Percentiles rank a stretch among this genome's conserved stretches.
Conservation (phyloP, 805 yeast species). For the Starmerella potacharoeniae region DNA sequence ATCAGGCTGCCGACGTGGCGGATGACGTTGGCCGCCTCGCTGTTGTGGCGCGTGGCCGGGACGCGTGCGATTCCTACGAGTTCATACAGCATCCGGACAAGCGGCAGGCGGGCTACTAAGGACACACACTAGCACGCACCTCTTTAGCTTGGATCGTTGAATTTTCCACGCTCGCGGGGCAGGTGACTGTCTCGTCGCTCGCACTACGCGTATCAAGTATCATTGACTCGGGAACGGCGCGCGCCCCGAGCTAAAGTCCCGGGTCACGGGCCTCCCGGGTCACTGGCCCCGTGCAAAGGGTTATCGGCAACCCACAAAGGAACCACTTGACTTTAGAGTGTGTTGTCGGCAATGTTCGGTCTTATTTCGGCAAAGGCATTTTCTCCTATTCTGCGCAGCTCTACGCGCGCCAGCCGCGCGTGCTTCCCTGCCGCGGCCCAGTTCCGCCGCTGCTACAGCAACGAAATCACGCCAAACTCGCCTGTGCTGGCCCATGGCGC, state of each 20-base stretch:
- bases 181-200: neutral
- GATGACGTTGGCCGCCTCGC: constrained; percentile 55
- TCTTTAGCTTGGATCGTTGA: neutral
- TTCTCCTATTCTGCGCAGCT: neutral
- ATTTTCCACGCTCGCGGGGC: neutral
- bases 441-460: constrained; percentile 23
- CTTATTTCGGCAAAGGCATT: neutral
- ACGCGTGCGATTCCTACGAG: constrained; percentile 81
- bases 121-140: neutral
- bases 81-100: constrained; percentile 64
- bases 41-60: constrained; percentile 36
- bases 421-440: neutral
- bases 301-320: neutral
- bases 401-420: neutral
- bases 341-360: neutral
- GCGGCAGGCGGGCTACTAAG: neutral
- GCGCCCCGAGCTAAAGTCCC: neutral
- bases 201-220: no score
- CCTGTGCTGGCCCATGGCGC: constrained; percentile 25
- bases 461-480: constrained; percentile 24
- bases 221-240: neutral
- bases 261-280: neutral
- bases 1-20: constrained; percentile 71
- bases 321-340: neutral
- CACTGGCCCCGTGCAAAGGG: neutral